Conservation (phyloP, 164 flowering plant species). For the Kalanchoe fedtschenkoi region DNA sequence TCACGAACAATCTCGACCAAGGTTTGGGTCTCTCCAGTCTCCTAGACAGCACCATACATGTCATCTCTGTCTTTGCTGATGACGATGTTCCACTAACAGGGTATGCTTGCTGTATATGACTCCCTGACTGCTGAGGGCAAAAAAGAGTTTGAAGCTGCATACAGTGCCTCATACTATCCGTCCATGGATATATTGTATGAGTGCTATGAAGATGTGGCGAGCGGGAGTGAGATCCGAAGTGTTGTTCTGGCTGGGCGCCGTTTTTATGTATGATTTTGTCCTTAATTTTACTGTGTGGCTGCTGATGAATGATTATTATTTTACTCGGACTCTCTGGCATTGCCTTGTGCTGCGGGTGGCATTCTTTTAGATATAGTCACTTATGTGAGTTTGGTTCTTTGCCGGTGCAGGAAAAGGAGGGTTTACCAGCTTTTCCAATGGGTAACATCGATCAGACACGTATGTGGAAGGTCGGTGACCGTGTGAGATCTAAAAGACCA, state of each 20-base stretch:
- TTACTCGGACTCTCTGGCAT: neutral
- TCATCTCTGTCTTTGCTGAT: neutral
- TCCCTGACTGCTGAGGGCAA: slow-evolving; percentile 60
- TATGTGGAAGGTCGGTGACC: slow-evolving; percentile 98
- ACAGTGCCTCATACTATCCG: slow-evolving; percentile 89
- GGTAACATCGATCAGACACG: slow-evolving; percentile 94
- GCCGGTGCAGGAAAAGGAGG: slow-evolving; percentile 69
- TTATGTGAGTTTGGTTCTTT: neutral
- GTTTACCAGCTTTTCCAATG: slow-evolving; percentile 94
- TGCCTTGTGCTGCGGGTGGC: too few relatives aligned
- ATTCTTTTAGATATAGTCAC: neutral
- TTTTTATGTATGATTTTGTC: neutral
- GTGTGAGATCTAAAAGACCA: slow-evolving; percentile 57
- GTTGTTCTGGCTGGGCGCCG: slow-evolving; percentile 87
- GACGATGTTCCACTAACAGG: slow-evolving; percentile 28
- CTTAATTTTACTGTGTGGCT: neutral
- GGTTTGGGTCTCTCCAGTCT: slow-evolving; percentile 29
- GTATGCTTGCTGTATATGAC: slow-evolving; percentile 79
- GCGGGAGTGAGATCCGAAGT: slow-evolving; percentile 83
- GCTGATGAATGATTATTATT: neutral
- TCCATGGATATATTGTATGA: slow-evolving; percentile 93
- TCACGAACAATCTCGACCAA: slow-evolving; percentile 79
- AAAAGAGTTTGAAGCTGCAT: slow-evolving; percentile 72
- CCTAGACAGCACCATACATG: neutral
- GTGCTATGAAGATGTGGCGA: slow-evolving; percentile 90